These are phyloP conservation scores for Coemansia sp. DNA, from an alignment of 192 early-diverging fungal species.

Conservation along the genomic window DNA sequence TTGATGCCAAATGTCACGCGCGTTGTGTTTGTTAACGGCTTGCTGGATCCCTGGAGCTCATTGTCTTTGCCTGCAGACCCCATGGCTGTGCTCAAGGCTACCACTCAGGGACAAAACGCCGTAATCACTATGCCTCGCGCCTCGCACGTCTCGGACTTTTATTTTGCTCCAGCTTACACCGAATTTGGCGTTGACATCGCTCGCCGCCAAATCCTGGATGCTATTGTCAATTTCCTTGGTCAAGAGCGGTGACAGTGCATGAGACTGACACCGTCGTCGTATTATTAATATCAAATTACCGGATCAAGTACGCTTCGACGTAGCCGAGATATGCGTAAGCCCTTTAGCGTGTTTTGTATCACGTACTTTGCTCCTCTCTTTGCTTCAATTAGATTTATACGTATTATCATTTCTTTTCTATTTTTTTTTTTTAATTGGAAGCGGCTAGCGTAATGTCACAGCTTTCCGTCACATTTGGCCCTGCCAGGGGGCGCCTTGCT, in stretches of 20 bases:
- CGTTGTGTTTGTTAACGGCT: conserved; percentile 69
- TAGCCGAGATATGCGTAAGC: neutral
- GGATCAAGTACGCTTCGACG: neutral
- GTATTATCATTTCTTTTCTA: neutral
- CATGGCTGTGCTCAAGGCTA: conserved; percentile 6
- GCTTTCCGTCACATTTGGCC: conserved; percentile 2
- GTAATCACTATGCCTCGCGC: conserved; percentile 51
- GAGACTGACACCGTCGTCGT: neutral
- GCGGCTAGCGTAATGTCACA: conserved; percentile 5
- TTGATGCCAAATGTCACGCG: conserved; percentile 43
- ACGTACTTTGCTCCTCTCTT: neutral
- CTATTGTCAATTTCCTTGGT: conserved; percentile 31
- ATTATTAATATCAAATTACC: neutral
- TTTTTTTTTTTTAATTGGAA: neutral
- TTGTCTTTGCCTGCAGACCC: conserved; percentile 51
- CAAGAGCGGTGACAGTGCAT: neutral
- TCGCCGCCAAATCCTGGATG: conserved; percentile 33
- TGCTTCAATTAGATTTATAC: neutral
- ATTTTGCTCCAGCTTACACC: conserved; percentile 29
- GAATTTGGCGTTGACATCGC: conserved; percentile 52
- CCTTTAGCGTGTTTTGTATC: neutral
- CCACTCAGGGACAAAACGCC: conserved; percentile 24
- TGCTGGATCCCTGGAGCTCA: conserved; percentile 65
- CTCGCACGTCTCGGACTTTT: conserved; percentile 54
- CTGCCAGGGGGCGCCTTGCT: neutral